Evolutionary conservation across 2,329 filamentous ascomycete species (phyloP).

Genomic region (Xylaria sp.): DNA sequence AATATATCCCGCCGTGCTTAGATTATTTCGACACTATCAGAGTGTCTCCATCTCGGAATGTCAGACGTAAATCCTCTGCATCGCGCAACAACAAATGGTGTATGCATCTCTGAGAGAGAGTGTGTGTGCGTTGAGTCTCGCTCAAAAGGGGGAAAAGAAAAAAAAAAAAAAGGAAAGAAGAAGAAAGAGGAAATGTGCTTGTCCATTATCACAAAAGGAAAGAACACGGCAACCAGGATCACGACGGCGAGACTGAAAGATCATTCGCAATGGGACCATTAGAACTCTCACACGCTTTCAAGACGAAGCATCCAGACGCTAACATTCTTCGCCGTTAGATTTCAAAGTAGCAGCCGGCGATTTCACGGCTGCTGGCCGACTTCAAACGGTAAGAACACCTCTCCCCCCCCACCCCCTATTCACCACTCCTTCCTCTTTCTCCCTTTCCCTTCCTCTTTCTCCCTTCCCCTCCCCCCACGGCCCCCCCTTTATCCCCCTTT

Average conservation of each 20-base stretch:
- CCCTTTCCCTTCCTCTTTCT: too few relatives aligned
- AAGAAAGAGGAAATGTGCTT: not conserved
- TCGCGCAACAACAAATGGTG: not conserved
- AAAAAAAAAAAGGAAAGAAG: too few relatives aligned
- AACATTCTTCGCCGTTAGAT: constrained; percentile 16
- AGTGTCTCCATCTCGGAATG: too few relatives aligned
- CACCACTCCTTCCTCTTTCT: not conserved
- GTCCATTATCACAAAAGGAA: not conserved
- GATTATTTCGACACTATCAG: too few relatives aligned
- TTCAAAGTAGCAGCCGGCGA: constrained; percentile 38
- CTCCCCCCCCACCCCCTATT: not conserved
- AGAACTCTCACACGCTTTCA: not conserved
- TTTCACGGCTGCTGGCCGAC: constrained; percentile 26
- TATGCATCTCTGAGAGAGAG: too few relatives aligned
- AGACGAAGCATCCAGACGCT: not conserved
- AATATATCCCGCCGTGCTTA: too few relatives aligned
- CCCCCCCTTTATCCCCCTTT: too few relatives aligned
- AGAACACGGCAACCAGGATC: not conserved
- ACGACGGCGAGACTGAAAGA: not conserved
- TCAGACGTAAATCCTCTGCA: too few relatives aligned
- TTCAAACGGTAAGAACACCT: constrained; percentile 57
- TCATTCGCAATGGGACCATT: not conserved
- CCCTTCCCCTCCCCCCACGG: not conserved
- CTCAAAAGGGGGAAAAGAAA: not conserved
- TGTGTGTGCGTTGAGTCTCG: not conserved